Percentiles rank a stretch among this genome's conserved stretches.
phyloP scores from a whole-genome alignment of 805 yeast genomes.

The Yarrowia porcina region DNA sequence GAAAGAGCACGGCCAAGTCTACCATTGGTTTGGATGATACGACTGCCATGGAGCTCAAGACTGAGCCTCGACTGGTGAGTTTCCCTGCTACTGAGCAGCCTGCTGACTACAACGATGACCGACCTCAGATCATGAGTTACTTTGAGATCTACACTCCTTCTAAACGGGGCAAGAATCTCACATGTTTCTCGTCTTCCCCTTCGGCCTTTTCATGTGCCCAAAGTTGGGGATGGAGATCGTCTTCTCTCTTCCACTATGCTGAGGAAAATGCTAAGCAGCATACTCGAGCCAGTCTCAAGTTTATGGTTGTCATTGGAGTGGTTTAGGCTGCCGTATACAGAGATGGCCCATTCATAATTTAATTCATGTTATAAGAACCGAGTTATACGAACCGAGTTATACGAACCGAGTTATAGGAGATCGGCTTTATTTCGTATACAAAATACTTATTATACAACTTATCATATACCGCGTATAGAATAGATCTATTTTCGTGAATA shows the following conservation, averaged over 20 bases:
- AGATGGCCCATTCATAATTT: neutral
- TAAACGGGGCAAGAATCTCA: slow-evolving; percentile 45
- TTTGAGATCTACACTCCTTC: slow-evolving; percentile 57
- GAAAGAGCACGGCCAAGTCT: slow-evolving; percentile 20
- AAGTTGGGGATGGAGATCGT: slow-evolving; percentile 56
- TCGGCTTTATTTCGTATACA: too few relatives aligned
- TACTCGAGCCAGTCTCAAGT: slow-evolving; percentile 13
- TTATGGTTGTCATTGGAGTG: slow-evolving; percentile 18
- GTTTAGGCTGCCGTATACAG: neutral
- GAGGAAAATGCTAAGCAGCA: slow-evolving; percentile 44
- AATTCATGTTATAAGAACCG: neutral
- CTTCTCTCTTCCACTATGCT: slow-evolving; percentile 37
- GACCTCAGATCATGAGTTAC: slow-evolving; percentile 48
- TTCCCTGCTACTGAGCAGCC: slow-evolving; percentile 12
- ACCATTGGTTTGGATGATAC: slow-evolving; percentile 11
- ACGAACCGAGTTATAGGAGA: too few relatives aligned
- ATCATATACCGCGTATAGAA: too few relatives aligned
- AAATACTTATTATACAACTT: too few relatives aligned
- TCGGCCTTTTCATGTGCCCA: slow-evolving; percentile 52
- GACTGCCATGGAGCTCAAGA: slow-evolving; percentile 14
- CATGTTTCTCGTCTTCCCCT: slow-evolving; percentile 56
- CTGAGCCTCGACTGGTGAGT: slow-evolving; percentile 9
- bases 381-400: too few relatives aligned
- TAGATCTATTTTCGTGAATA: too few relatives aligned
- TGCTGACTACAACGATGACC: slow-evolving; percentile 45